Percentiles rank a stretch among this genome's conserved stretches.
These are phyloP conservation scores for Penicillium brevicompactum DNA, from an alignment of 2,329 filamentous ascomycete genomes.

Conservation along the genomic window DNA sequence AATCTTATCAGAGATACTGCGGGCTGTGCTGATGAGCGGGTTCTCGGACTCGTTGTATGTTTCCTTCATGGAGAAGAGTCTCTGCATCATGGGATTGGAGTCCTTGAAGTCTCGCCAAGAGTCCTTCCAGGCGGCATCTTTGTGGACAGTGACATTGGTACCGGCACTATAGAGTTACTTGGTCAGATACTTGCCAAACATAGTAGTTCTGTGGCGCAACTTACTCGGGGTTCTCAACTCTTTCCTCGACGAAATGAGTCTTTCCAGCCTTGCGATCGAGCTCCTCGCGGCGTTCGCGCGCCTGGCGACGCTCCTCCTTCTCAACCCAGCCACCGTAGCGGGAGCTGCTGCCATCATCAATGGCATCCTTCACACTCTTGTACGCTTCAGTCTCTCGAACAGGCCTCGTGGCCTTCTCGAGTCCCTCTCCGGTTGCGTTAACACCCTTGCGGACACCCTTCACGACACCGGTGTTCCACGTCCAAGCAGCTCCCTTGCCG, in stretches of 20 bases:
- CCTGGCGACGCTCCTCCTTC: slow-evolving; percentile 86
- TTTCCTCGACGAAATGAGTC: slow-evolving; percentile 57
- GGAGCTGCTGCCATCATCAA: slow-evolving; percentile 95
- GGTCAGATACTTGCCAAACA: slow-evolving; percentile 35
- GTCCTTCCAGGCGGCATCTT: slow-evolving; percentile 96
- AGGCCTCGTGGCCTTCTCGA: slow-evolving; percentile 94
- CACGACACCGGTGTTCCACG: slow-evolving; percentile 92
- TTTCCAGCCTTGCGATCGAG: slow-evolving; percentile 58
- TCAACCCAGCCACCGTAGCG: slow-evolving; percentile 96
- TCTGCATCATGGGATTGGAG: slow-evolving; percentile 82
- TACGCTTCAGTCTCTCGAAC: slow-evolving; percentile 93
- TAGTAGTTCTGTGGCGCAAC: slow-evolving; percentile 37
- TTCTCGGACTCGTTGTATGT: slow-evolving; percentile 97
- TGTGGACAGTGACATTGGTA: slow-evolving; percentile 92
- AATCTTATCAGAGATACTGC: slow-evolving; percentile 89
- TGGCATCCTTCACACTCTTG: slow-evolving; percentile 91
- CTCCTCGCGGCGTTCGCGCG: slow-evolving; percentile 71
- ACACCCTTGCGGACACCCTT: slow-evolving; percentile 88
- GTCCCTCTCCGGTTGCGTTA: slow-evolving; percentile 77
- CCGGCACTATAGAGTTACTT: slow-evolving; percentile 67
- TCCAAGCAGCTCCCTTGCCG: slow-evolving; percentile 91
- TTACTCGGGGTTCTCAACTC: slow-evolving; percentile 86
- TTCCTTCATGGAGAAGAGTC: slow-evolving; percentile 80
- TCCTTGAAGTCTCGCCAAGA: slow-evolving; percentile 97
- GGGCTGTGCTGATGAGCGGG: slow-evolving; percentile 86